Percentiles rank a stretch among this genome's conserved stretches.
Conservation (phyloP, 768 basidiomycete species). For the Arthromyces matolae region DNA sequence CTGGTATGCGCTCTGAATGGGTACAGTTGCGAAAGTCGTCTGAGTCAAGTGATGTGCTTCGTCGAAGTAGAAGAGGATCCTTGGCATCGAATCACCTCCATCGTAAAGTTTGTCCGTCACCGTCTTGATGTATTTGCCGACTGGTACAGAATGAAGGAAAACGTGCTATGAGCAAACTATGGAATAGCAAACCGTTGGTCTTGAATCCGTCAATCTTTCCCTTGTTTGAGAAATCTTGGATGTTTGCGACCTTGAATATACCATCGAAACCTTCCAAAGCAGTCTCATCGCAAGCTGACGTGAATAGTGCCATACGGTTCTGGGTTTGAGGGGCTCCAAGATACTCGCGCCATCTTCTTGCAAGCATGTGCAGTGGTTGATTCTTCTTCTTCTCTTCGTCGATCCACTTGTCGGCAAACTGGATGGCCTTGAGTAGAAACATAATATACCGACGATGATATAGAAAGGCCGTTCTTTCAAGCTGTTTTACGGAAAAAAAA, state of each 20-base stretch:
- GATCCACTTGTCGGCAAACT: not conserved
- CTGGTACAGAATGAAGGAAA: not conserved
- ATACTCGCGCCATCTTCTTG: not conserved
- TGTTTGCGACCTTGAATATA: not conserved
- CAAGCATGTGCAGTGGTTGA: not conserved
- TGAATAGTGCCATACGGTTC: not conserved
- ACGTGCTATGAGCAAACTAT: not conserved
- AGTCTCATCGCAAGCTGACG: not conserved
- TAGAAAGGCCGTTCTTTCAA: not conserved
- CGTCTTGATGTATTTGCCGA: not conserved
- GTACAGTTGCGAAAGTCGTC: not conserved
- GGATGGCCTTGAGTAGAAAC: not conserved
- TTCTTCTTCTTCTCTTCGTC: not conserved
- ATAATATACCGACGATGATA: not conserved
- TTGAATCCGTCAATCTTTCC: too few relatives aligned
- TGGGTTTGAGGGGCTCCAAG: not conserved
- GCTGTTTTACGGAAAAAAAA: too few relatives aligned
- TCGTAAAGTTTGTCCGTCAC: not conserved
- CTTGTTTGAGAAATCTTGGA: too few relatives aligned
- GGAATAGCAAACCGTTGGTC: not conserved
- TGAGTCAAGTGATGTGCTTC: slow-evolving; percentile 1
- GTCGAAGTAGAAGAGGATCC: not conserved
- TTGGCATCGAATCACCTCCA: not conserved
- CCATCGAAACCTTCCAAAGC: not conserved
- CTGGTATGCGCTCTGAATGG: not conserved